A percentile compares a stretch with the other conserved stretches of the same genome.
These are phyloP conservation scores for Exophiala calicioides DNA, from an alignment of 2,329 filamentous ascomycete species.

Conservation along the genomic window DNA sequence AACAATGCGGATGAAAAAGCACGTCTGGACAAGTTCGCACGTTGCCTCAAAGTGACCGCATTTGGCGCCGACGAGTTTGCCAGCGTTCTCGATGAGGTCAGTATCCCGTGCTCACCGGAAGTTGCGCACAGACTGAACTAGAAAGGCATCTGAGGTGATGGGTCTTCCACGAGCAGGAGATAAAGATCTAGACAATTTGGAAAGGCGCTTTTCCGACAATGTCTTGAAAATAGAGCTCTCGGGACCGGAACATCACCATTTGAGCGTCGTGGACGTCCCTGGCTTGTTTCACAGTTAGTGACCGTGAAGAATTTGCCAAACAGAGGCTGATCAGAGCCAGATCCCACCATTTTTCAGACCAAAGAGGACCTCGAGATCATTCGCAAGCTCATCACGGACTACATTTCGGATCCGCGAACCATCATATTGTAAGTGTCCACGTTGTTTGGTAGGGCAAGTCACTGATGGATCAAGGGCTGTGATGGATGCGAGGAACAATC, in stretches of 20 bases:
- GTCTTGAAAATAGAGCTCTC: conserved; percentile 45
- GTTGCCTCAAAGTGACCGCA: conserved; percentile 4
- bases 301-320: conserved; percentile 18
- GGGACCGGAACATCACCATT: conserved; percentile 40
- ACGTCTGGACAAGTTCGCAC: conserved; percentile 5
- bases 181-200: conserved; percentile 1
- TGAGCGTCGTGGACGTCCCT: conserved; percentile 49
- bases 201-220: conserved; percentile 42
- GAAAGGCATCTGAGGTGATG: conserved; percentile 4
- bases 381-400: conserved; percentile 45
- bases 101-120: background rate
- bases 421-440: conserved; percentile 46
- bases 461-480: conserved; percentile 41
- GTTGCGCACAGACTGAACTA: background rate
- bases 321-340: conserved; percentile 1
- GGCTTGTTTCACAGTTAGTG: conserved; percentile 40
- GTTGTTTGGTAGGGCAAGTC: background rate
- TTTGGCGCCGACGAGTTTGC: conserved; percentile 11
- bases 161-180: conserved; percentile 5
- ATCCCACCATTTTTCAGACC: conserved; percentile 32
- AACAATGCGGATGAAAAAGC: conserved; percentile 8
- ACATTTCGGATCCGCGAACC: conserved; percentile 45
- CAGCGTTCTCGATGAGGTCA: conserved; percentile 7
- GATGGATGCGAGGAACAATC: conserved; percentile 46
- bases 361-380: conserved; percentile 48